Evolutionary conservation across 1,284 basidiomycete genomes (phyloP).

Genomic region (Mycena sp.): DNA sequence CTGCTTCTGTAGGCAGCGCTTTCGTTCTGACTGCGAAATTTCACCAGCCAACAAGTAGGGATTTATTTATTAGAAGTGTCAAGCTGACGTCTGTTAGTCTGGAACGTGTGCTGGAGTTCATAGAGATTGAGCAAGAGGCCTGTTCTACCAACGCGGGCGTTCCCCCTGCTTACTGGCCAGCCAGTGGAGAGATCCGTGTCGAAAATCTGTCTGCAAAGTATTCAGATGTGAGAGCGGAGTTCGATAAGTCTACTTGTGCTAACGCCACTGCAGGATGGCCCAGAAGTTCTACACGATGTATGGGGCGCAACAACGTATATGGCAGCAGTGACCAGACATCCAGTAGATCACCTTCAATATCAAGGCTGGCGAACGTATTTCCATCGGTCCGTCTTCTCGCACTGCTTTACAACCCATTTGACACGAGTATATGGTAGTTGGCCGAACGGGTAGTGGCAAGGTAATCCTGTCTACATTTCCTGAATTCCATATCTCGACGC

Average conservation of each 20-base stretch:
- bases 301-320: slow-evolving; percentile 39
- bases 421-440: slow-evolving; percentile 46
- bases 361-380: slow-evolving; percentile 68
- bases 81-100: slow-evolving; percentile 50
- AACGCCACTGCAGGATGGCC: slow-evolving; percentile 45
- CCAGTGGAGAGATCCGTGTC: slow-evolving; percentile 71
- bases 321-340: neutral
- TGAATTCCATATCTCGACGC: neutral
- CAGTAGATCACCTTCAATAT: slow-evolving; percentile 58
- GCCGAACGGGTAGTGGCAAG: slow-evolving; percentile 68
- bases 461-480: neutral
- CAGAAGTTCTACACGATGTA: slow-evolving; percentile 61
- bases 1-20: neutral
- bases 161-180: slow-evolving; percentile 84
- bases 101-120: slow-evolving; percentile 79
- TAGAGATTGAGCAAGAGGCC: slow-evolving; percentile 78
- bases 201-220: slow-evolving; percentile 70
- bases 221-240: slow-evolving; percentile 39
- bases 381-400: slow-evolving; percentile 54
- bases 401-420: neutral
- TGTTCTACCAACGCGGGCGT: slow-evolving; percentile 54
- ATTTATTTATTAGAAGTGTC: slow-evolving; percentile 6
- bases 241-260: neutral
- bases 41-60: slow-evolving; percentile 56
- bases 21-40: neutral